Conservation (phyloP, 768 basidiomycete genomes). For the Tubosaeta sp. region DNA sequence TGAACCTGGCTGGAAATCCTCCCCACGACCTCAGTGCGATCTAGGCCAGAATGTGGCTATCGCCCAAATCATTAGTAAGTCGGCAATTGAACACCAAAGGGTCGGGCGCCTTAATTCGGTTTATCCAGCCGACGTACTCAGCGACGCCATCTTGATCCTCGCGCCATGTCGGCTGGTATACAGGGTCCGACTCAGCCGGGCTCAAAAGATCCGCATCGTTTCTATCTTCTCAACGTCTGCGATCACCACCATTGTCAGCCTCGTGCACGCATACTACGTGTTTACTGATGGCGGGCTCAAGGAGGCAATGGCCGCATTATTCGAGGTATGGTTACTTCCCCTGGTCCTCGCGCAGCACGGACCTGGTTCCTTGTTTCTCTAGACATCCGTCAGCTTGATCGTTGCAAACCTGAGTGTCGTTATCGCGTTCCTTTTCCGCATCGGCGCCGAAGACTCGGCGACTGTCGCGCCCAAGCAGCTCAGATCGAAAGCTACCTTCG, state of each 20-base stretch:
- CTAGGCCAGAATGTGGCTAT: not conserved
- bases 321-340: not conserved
- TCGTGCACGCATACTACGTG: slow-evolving; percentile 3
- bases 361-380: not conserved
- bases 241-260: slow-evolving; percentile 3
- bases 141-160: not conserved
- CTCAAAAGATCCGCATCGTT: slow-evolving; percentile 2
- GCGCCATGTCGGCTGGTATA: slow-evolving; percentile 1
- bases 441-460: not conserved
- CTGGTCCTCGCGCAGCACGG: not conserved
- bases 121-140: not conserved
- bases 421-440: slow-evolving; percentile 7
- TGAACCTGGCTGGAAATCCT: slow-evolving; percentile 1
- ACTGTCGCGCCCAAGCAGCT: not conserved
- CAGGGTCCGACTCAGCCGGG: not conserved
- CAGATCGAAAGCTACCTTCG: not conserved
- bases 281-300: not conserved
- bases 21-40: not conserved
- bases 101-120: not conserved
- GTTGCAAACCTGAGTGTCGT: slow-evolving; percentile 2
- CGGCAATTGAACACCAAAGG: not conserved
- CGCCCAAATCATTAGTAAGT: slow-evolving; percentile 2
- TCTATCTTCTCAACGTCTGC: slow-evolving; percentile 6
- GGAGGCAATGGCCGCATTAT: not conserved
- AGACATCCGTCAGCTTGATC: slow-evolving; percentile 2